phyloP scores from a whole-genome alignment of 108 stramenopile species.

The Cyclotella kingstonii region DNA sequence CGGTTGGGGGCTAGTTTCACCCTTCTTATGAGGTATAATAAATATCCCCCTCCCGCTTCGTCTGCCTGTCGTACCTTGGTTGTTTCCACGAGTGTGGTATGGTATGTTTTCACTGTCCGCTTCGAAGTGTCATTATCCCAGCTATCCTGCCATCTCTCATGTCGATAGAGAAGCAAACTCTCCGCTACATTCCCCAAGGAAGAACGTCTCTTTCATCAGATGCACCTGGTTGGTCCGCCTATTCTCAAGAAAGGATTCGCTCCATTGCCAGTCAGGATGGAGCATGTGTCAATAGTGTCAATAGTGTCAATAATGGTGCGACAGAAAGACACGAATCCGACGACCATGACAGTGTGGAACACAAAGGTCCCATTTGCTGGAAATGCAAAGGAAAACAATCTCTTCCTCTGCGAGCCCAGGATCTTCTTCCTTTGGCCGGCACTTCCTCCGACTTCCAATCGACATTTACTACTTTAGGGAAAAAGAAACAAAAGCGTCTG shows the following conservation, averaged over 20 bases:
- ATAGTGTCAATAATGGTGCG: background rate
- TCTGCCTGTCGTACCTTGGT: too few species aligned
- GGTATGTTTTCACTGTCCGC: too few species aligned
- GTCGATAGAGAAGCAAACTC: too few species aligned
- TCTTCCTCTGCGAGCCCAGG: slow-evolving; percentile 1
- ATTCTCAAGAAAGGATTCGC: background rate
- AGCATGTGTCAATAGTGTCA: background rate
- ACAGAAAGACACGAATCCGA: background rate
- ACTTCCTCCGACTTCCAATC: background rate
- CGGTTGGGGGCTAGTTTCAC: too few species aligned
- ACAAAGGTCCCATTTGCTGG: slow-evolving; percentile 58
- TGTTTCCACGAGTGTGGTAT: too few species aligned
- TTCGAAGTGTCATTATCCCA: too few species aligned
- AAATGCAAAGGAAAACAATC: slow-evolving; percentile 51
- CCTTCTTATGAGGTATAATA: too few species aligned
- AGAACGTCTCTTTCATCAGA: slow-evolving; percentile 34
- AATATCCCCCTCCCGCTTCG: too few species aligned
- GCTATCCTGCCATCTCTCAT: too few species aligned
- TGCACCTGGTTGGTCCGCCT: slow-evolving; percentile 28
- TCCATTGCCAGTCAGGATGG: background rate
- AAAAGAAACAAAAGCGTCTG: background rate
- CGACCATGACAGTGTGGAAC: background rate
- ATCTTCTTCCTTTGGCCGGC: background rate
- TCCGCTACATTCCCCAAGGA: slow-evolving; percentile 32
- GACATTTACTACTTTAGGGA: background rate